Base-by-base conservation (phyloP, 306 rosid species). In the Acacia crassicarpa region DNA sequence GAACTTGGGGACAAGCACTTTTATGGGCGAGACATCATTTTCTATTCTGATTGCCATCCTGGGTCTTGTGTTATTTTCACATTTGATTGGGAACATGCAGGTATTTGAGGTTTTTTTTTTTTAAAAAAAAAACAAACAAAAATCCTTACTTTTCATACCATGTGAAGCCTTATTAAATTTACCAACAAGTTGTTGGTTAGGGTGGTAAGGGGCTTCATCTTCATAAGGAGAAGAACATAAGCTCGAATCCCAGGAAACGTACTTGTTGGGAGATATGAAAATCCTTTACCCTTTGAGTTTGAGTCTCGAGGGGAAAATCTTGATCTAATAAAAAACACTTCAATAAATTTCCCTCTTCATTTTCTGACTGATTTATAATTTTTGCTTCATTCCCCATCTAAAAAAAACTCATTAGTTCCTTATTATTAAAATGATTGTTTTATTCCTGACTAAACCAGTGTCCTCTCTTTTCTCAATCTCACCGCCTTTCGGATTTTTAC, bases 31-130 rank as follows among this genome's bases (percentile, higher is more conserved):
- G 90, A 95, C 99, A 41, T 86, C 91, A 72, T 95, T 95, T 76
- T 95, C 99, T 41, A 91, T 93, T 83, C 94, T 95, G 79, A 95
- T 95, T 72, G 94, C 99, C 81, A 95, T 95, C 84, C 80, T 93
- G 79, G 99, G 99, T 80, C 99, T 95, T 70, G 97, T 95, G 83
- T 86, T 93, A 82, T 95, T 95, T 87, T 85, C 99, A 81, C 98
- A 91, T 87, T 90, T 95, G 86, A 93, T 95, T 54, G 99, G 99
- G 83, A 95, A 95, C 89, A 95, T 95, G 99, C 99, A 95, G 99
- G 99, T 92, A 89, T 54, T 48, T 76, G 33, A 72, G 63, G 38
- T 65, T 40, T 25, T n/a, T 40, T 9, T 54, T 38, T 32, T 9
- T 54, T 38, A 40, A n/a, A 20, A 20, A 22, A 58, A 7, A 30